Evolutionary conservation across 495 filamentous ascomycete species (phyloP).

Genomic region (Chaetomium fimeti): DNA sequence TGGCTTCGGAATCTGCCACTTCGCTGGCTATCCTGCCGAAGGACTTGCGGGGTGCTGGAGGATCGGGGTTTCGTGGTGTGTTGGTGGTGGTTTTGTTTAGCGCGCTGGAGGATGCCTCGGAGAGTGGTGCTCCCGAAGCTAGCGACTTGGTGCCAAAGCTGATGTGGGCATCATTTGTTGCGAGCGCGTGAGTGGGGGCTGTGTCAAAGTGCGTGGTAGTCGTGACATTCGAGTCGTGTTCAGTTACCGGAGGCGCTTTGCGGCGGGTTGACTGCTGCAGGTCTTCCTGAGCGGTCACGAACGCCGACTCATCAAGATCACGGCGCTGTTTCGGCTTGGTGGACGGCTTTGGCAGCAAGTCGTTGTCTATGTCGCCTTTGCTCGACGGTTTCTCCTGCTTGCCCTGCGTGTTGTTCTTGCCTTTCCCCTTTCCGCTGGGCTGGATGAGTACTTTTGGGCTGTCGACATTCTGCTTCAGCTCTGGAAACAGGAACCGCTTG

Average conservation of each 20-base stretch:
- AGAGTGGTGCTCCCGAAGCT: slow-evolving; percentile 35
- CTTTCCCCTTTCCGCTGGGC: slow-evolving; percentile 6
- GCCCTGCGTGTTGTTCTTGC: slow-evolving; percentile 12
- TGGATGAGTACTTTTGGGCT: slow-evolving; percentile 8
- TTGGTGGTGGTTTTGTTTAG: slow-evolving; percentile 39
- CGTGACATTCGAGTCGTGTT: slow-evolving; percentile 14
- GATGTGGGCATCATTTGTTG: slow-evolving; percentile 19
- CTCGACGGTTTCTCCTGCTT: slow-evolving; percentile 11
- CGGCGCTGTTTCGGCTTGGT: slow-evolving; percentile 22
- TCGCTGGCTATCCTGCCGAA: slow-evolving; percentile 37
- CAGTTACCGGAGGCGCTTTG: neutral
- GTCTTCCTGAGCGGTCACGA: slow-evolving; percentile 19
- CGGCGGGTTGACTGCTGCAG: neutral
- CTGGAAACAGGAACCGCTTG: slow-evolving; percentile 38
- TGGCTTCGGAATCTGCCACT: slow-evolving; percentile 46
- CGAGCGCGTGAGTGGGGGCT: slow-evolving; percentile 39
- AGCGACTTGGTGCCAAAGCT: slow-evolving; percentile 20
- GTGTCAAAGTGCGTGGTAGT: slow-evolving; percentile 36
- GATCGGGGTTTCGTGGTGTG: slow-evolving; percentile 19
- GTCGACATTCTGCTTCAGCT: slow-evolving; percentile 34
- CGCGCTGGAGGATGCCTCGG: slow-evolving; percentile 40
- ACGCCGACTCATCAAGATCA: slow-evolving; percentile 26
- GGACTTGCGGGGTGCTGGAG: slow-evolving; percentile 10
- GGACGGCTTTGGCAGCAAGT: slow-evolving; percentile 26
- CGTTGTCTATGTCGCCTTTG: slow-evolving; percentile 22